Evolutionary conservation across 2,329 filamentous ascomycete species (phyloP), one percentile per base, ranked within the genome.

Genomic region (Beauveria sp.): DNA sequence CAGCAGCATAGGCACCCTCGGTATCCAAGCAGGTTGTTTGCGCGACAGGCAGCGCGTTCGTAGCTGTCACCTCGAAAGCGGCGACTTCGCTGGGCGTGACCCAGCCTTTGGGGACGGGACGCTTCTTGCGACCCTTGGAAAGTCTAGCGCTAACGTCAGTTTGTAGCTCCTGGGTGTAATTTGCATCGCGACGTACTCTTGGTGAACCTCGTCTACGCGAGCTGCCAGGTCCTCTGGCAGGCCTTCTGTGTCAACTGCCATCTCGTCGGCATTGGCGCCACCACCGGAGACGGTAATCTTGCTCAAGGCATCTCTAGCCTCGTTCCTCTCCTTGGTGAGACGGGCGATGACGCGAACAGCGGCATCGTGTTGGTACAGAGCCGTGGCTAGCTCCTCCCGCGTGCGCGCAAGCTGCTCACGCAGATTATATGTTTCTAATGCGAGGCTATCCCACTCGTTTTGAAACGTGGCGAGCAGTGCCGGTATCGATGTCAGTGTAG

Each of bases 371-470:
- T 98, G 93, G 76, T 99, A 99, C 26, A 99, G 81, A 0, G 95
- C 91, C 1, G 91, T 95, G 61, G 91, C 91, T 61, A 99, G 85
- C 78, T 99, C 95, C 77, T 97, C 93, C 66, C 93, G 83, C 47
- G 93, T 96, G 72, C 96, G 90, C 57, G 88, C 83, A 64, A 99
- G 81, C 72, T 96, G 91, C 74, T 97, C 90, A 77, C 90, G 89
- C 63, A 98, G 79, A 67, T 91, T 95, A 74, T 92, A 97, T 56
- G 91, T 90, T 77, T 99, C 95, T 42, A 98, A 80, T 14, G 93
- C 91, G 50, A 97, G 79, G 9, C 93, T 88, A 73, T 99, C 95
- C 95, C 95, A 99, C 81, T 99, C 95, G 74, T 96, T 96, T 74
- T 99, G 95, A 74, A 99, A 98, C 45, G 93, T 89, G 55, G 91